Conservation (phyloP, 345 rosid genomes). For the Toxicodendron radicans region DNA sequence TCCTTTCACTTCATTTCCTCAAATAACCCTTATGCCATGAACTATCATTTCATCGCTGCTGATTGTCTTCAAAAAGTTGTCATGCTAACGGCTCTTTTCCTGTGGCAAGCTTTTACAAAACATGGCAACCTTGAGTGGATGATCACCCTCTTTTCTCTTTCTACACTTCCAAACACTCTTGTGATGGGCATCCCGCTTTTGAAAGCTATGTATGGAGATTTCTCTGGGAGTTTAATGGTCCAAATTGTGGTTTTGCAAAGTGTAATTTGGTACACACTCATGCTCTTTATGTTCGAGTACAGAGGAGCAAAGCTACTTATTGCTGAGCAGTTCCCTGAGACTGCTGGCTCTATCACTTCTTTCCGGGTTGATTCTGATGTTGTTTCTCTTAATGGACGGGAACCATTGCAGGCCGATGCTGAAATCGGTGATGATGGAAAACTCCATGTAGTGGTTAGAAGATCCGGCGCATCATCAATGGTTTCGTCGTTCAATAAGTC, state of each 20-base stretch:
- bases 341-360: conserved; percentile 49
- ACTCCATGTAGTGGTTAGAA: conserved; percentile 45
- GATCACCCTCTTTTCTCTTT: conserved; percentile 48
- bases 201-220: conserved; percentile 59
- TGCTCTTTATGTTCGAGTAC: conserved; percentile 56
- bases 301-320: conserved; percentile 48
- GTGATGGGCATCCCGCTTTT: conserved; percentile 59
- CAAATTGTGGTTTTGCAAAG: conserved; percentile 54
- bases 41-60: conserved; percentile 53
- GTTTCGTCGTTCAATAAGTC: conserved; percentile 42
- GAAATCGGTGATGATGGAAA: conserved; percentile 58
- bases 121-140: conserved; percentile 48
- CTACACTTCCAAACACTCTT: conserved; percentile 54
- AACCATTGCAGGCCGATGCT: conserved; percentile 44
- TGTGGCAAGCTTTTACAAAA: conserved; percentile 41
- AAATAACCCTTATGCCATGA: conserved; percentile 49
- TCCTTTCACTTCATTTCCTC: conserved; percentile 40
- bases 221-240: conserved; percentile 45
- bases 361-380: conserved; percentile 57
- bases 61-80: conserved; percentile 53
- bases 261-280: conserved; percentile 52
- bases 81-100: conserved; percentile 41
- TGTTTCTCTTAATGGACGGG: conserved; percentile 47
- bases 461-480: conserved; percentile 43
- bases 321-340: conserved; percentile 54